Base-by-base conservation (phyloP, 805 yeast genomes). In the Metschnikowia baotianmanensis region DNA sequence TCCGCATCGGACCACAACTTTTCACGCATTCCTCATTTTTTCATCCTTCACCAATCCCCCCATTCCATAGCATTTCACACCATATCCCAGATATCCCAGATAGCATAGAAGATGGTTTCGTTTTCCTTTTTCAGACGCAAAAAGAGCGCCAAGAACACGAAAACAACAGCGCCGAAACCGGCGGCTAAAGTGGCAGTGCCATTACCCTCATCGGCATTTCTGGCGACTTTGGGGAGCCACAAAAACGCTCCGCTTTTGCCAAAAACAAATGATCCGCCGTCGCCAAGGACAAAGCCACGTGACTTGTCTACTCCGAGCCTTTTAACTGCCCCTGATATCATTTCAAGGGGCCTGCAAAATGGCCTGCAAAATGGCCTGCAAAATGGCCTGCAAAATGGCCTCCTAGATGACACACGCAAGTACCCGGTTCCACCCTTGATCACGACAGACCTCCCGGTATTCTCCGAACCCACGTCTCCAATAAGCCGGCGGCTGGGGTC, bases 381-480 rank as follows among this genome's bases (percentile, higher is more conserved):
- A n/a, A n/a, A n/a, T n/a, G n/a, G n/a, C n/a, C n/a, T n/a, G n/a
- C n/a, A n/a, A n/a, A n/a, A n/a, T n/a, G n/a, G n/a, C n/a, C n/a
- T n/a, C n/a, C n/a, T n/a, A n/a, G 25, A 23, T 10, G 25, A 12
- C 3, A 23, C 9, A 23, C 25, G 9, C 25, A 23, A 23, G 25
- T 12, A 10, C 12, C 25, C 25, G 25, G 25, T 42, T 10, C 50
- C 50, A 20, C 50, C 47, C n/a, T 30, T 40, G 4, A 17, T 46
- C 29, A 39, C 29, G 34, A 46, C 47, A 3, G 47, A 46, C 31
- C 41, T 31, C 35, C 47, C 42, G 4, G 16, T 34, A 13, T 25
- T 31, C 27, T 31, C 48, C 15, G 38, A 40, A 19, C 50, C 52
- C 5, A 20, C 40, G 11, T 46, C 51, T 12, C 54, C 52, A 4